Evolutionary conservation across 345 rosid species (phyloP).

Genomic region (Turnera subulata): DNA sequence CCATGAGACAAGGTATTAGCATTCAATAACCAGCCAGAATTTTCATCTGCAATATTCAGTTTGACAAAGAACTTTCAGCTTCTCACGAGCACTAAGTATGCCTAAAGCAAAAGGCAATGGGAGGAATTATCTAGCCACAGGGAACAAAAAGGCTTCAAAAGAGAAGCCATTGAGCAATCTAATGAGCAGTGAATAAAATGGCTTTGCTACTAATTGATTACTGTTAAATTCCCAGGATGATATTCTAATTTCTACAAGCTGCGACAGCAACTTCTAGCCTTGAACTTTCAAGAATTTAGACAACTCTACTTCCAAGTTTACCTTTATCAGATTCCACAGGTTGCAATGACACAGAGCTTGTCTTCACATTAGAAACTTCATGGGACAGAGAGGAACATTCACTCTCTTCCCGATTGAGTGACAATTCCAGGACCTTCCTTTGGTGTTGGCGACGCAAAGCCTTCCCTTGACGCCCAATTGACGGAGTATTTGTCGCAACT

Average conservation of each 20-base stretch:
- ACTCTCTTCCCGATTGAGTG: slow-evolving; percentile 12
- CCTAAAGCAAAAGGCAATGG: too few relatives aligned
- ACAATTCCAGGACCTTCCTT: slow-evolving; percentile 40
- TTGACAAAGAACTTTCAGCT: background rate
- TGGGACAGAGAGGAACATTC: slow-evolving; percentile 5
- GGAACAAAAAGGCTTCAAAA: too few relatives aligned
- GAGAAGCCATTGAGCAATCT: too few relatives aligned
- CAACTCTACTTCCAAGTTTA: slow-evolving; percentile 9
- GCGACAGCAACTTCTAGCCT: too few relatives aligned
- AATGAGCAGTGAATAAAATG: too few relatives aligned
- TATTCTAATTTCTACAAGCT: too few relatives aligned
- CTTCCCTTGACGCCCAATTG: slow-evolving; percentile 96
- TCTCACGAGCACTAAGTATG: background rate
- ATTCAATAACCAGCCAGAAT: slow-evolving; percentile 19
- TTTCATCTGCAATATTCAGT: slow-evolving; percentile 26
- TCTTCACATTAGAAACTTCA: too few relatives aligned
- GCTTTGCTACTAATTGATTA: too few relatives aligned
- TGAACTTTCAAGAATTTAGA: too few relatives aligned
- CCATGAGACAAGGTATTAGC: slow-evolving; percentile 11
- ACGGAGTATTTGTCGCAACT: slow-evolving; percentile 50
- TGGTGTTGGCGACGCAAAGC: slow-evolving; percentile 71
- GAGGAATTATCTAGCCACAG: too few relatives aligned
- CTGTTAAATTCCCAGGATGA: too few relatives aligned
- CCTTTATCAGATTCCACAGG: slow-evolving; percentile 17
- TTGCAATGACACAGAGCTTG: background rate